Evolutionary conservation across 148 eudicot genomes (phyloP), one percentile per base, ranked within the genome.

Genomic region (Beta vulgaris): DNA sequence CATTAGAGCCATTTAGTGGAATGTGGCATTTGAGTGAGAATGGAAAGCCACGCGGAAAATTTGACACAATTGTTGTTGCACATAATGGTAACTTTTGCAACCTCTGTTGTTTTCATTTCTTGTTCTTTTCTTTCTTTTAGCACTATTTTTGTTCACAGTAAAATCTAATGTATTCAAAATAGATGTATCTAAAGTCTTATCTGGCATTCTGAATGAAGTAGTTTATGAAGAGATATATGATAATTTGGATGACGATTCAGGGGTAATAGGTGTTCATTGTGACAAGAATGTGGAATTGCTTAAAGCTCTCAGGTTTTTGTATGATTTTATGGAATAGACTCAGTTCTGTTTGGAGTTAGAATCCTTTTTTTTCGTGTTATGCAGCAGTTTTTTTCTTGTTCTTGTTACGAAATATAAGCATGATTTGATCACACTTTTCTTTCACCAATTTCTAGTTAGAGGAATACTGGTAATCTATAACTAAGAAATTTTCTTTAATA

Each of bases 11-110:
- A 40, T 87, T 76, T 67, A 91, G 90, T 74, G 98, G 98, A 70
- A 88, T 87, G 93, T 94, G 98, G 98, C 89, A 94, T 80, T 79
- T 94, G 82, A 88, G 91, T 81, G 98, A 90, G 81, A 94, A 94
- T 61, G 88, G 88, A 63, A 91, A 91, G 78, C 91, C 84, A n/a
- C 74, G 87, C 60, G 98, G 98, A 60, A 87, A 85, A 69, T 94
- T 94, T 82, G 98, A 94, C 76, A 87, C 89, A 68, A 83, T 91
- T 83, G 89, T 94, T 74, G 86, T 94, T 73, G 97, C 98, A 73
- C 98, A 94, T 79, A 94, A 94, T 84, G 98, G 97, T 94, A 54
- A 83, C 51, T 53, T 71, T 78, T 35, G 53, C 31, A 32, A 16
- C 31, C 26, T 53, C 3, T 69, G 21, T 21, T 5, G 23, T 31